Evolutionary conservation across 202 grass and related monocot species (phyloP), one percentile per base, ranked within the genome.

Genomic region (Brachypodium distachyon): DNA sequence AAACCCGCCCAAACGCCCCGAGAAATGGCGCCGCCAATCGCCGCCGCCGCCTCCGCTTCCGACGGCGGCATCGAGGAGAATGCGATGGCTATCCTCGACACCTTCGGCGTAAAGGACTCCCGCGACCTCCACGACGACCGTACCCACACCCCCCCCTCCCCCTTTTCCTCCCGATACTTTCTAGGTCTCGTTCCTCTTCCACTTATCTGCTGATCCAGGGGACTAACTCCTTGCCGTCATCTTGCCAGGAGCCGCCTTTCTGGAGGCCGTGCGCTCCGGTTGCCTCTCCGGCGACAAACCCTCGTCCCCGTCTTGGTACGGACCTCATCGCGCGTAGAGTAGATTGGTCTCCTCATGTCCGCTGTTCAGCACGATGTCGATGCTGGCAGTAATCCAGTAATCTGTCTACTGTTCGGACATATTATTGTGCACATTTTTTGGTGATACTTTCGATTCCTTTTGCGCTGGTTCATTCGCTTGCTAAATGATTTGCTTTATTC

Each of bases 51-150:
- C 54, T 38, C 57, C 27, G 42, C 55, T 3, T 72, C 78, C 12
- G 78, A 72, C 1, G 79, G 85, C 32, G 58, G 78, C 23, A 77
- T 90, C 50, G 90, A 97, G 72, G 94, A 93, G 71, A 97, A 97
- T 82, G 87, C 81, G 81, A 93, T 97, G 90, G 90, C 90, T 10
- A 86, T 97, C 82, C 90, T 97, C 55, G 94, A 97, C 56, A 81
- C 84, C 27, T 91, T 82, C 61, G 90, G 86, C 81, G 85, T 97
- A 86, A 93, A 85, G 86, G 90, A 91, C 31, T 82, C 88, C 23
- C 81, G 77, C 16, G 94, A 97, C 55, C 61, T 97, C 70, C 84
- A 93, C 33, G 90, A 97, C 38, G 90, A 97, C 65, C 85, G 94
- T 97, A 97, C 51, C 58, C 18, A 16, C 7, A 23, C 19, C 21